Evolutionary conservation across 192 early-diverging fungal genomes (phyloP).

Genomic region (Dispira parvispora): DNA sequence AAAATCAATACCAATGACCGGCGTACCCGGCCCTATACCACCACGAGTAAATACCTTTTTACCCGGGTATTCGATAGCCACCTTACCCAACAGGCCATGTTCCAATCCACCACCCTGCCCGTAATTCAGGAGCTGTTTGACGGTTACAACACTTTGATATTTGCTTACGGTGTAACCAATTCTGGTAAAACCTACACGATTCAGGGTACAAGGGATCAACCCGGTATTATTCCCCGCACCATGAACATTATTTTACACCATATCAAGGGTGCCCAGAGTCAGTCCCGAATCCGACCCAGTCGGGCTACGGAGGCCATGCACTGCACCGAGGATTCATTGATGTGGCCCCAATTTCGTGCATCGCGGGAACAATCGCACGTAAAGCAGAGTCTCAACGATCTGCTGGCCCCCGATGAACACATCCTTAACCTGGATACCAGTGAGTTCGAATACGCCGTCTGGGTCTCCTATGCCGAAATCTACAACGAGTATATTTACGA

Average conservation of each 20-base stretch:
- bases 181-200: conserved; percentile 56
- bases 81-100: conserved; percentile 32
- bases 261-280: conserved; percentile 23
- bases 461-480: conserved; percentile 81
- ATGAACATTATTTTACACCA: conserved; percentile 38
- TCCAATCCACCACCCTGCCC: conserved; percentile 36
- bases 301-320: conserved; percentile 25
- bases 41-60: conserved; percentile 30
- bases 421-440: conserved; percentile 9
- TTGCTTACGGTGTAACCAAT: conserved; percentile 54
- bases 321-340: conserved; percentile 9
- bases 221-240: conserved; percentile 40
- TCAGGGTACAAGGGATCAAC: conserved; percentile 26
- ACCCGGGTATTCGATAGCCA: conserved; percentile 33
- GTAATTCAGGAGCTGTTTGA: conserved; percentile 32
- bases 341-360: conserved; percentile 14
- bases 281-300: conserved; percentile 17
- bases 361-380: conserved; percentile 16
- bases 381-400: conserved; percentile 5
- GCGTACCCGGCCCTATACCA: not conserved
- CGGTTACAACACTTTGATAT: conserved; percentile 43
- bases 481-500: conserved; percentile 81
- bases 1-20: conserved; percentile 12
- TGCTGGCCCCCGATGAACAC: conserved; percentile 19
- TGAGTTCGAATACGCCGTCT: conserved; percentile 61